Percentiles rank a stretch among this genome's conserved stretches.
These are phyloP conservation scores for Ophiostoma triangulosporum DNA, from an alignment of 2,329 filamentous ascomycete species.

Conservation along the genomic window DNA sequence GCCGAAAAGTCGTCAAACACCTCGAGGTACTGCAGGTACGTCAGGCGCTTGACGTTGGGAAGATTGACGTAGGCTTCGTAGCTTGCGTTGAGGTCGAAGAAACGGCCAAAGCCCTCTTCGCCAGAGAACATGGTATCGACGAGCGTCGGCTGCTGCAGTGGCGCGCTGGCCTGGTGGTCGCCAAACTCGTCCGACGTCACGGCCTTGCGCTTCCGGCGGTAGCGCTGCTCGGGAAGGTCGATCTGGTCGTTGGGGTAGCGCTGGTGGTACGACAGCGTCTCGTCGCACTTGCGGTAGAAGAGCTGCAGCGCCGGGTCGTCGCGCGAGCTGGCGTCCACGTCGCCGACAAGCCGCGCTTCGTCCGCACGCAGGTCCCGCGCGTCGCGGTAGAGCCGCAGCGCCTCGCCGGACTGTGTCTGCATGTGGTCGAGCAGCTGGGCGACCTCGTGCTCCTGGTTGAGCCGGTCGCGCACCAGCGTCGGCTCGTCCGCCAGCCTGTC, in stretches of 20 bases:
- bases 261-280: conserved; percentile 76
- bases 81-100: conserved; percentile 71
- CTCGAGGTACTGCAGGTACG: conserved; percentile 87
- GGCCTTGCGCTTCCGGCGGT: conserved; percentile 54
- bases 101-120: conserved; percentile 86
- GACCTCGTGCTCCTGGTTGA: conserved; percentile 87
- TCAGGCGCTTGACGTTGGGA: conserved; percentile 68
- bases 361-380: conserved; percentile 54
- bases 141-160: conserved; percentile 37
- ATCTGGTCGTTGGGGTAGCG: conserved; percentile 89
- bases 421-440: conserved; percentile 77
- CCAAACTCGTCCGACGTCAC: background rate
- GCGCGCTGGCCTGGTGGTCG: background rate
- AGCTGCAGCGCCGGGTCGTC: conserved; percentile 46
- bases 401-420: conserved; percentile 66
- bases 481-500: conserved; percentile 84
- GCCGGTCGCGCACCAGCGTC: conserved; percentile 77
- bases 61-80: conserved; percentile 89
- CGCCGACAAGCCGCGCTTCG: conserved; percentile 63
- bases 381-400: conserved; percentile 77
- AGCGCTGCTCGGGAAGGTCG: conserved; percentile 87
- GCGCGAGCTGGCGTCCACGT: conserved; percentile 62
- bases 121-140: conserved; percentile 91
- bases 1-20: conserved; percentile 75
- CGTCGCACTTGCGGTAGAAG: conserved; percentile 74